Evolutionary conservation across 257 asterid species (phyloP), one percentile per base, ranked within the genome.

Genomic region (Leonotis leonurus): DNA sequence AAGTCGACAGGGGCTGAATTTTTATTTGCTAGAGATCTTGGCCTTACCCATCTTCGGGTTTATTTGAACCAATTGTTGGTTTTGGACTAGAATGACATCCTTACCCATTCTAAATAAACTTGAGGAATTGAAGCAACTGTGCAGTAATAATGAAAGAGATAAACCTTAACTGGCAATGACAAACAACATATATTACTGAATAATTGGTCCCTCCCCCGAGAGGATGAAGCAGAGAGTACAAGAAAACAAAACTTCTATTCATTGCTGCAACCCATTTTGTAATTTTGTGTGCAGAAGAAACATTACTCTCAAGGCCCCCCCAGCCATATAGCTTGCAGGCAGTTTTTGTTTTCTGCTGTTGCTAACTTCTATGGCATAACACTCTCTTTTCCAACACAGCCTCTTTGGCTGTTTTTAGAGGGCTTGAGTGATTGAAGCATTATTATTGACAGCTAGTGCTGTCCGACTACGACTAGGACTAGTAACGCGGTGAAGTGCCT

Each of bases 131-230:
- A 52, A 68, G 67, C 22, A 64, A 68, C n/a, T 61, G 77, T 57
- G 65, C 55, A 59, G 37, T 24, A 68, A 51, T 44, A 57, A 64
- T 65, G 68, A 46, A 26, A 68, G 49, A 62, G 64, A 68, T 62
- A 52, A 74, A 49, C 55, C 69, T 50, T 0, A 8, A 51, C 24
- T 37, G 32, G 60, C 48, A 54, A 64, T 26, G 36, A 61, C 16
- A 50, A 70, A 61, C 63, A 12, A 39, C 8, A 27, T 27, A 53
- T 17, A 53, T 53, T 26, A 58, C 56, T 9, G 62, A 36, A 74
- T 75, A 79, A 80, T n/a, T n/a, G n/a, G n/a, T n/a, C n/a, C n/a
- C n/a, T 77, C 83, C 85, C 81, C 71, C 10, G 51, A 25, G 26
- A 16, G 48, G 18, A 20, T 49, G 56, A 58, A 43, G 36, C 45